Base-by-base conservation (phyloP, 2,329 filamentous ascomycete species). In the Cladophialophora yegresii region DNA sequence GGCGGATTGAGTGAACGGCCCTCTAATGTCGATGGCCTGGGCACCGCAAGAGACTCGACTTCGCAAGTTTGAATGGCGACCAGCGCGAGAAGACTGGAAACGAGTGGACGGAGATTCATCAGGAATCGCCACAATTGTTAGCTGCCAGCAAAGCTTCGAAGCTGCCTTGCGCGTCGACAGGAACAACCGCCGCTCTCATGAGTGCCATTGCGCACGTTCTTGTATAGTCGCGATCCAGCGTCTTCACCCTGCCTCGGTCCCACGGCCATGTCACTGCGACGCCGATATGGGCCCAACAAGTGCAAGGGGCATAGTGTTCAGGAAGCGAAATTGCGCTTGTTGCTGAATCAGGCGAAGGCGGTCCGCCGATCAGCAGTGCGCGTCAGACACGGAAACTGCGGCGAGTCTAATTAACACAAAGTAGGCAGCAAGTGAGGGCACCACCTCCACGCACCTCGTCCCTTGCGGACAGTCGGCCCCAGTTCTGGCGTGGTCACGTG, bases 31-130 rank as follows among this genome's bases (percentile, higher is more conserved):
- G 54, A 45, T 50, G 54, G 22, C 49, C 54, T 40, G 13, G 47
- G 61, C 43, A 62, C 54, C 22, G 61, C 54, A 57, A 62, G 53
- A 53, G 61, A 57, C 28, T 30, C 13, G 36, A 62, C 61, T 57
- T 47, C 20, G 33, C 23, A 16, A 22, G 45, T 45, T 13, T 57
- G 30, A 28, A 62, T 45, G 23, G 61, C 54, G 32, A 51, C 47
- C 54, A 62, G 53, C 53, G 26, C 54, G 45, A 58, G 54, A 30
- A 62, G 33, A 26, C 10, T 40, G 13, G 54, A 58, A 47, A 32
- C 47, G 54, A 62, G 47, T 32, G 61, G 49, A 32, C 6, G 54
- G 47, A 28, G 54, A 50, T 51, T 50, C 61, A 62, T 62, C 16
- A 49, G 32, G 63, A 63, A 69, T 40, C 57, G 36, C 57, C 45